A percentile compares a stretch with the other conserved stretches of the same genome.
phyloP scores from a whole-genome alignment of 75 land plant genomes.

The Larix kaempferi region DNA sequence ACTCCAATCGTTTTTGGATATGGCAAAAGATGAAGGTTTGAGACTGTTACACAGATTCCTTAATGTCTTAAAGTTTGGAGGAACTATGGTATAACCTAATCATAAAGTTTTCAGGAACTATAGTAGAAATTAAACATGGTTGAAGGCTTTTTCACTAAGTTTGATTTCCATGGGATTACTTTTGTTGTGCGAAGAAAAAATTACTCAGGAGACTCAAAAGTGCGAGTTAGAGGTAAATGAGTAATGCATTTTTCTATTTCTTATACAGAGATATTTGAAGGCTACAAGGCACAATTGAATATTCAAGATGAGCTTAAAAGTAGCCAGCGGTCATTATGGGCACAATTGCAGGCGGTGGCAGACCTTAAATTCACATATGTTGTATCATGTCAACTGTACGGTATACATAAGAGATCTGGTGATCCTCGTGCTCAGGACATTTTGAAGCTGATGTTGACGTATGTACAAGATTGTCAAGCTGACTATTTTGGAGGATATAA shows the following conservation, averaged over 20 bases:
- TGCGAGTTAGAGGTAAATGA: neutral
- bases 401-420: conserved; percentile 79
- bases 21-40: conserved; percentile 74
- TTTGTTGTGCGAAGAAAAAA: neutral
- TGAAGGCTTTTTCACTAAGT: neutral
- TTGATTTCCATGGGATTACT: neutral
- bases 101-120: neutral
- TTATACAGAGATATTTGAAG: conserved; percentile 51
- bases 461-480: conserved; percentile 15
- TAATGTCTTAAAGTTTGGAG: neutral
- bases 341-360: conserved; percentile 87
- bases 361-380: conserved; percentile 99
- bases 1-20: conserved; percentile 94
- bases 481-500: neutral
- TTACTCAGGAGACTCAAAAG: neutral
- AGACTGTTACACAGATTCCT: neutral
- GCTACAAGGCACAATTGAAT: conserved; percentile 50
- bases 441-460: conserved; percentile 81
- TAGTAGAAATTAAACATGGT: neutral
- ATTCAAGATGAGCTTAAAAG: conserved; percentile 33
- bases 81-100: neutral
- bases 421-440: conserved; percentile 83
- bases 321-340: conserved; percentile 69
- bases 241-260: neutral
- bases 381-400: conserved; percentile 93